Evolutionary conservation across 129 eudicot genomes (phyloP).

Genomic region (Sambucus nigra): DNA sequence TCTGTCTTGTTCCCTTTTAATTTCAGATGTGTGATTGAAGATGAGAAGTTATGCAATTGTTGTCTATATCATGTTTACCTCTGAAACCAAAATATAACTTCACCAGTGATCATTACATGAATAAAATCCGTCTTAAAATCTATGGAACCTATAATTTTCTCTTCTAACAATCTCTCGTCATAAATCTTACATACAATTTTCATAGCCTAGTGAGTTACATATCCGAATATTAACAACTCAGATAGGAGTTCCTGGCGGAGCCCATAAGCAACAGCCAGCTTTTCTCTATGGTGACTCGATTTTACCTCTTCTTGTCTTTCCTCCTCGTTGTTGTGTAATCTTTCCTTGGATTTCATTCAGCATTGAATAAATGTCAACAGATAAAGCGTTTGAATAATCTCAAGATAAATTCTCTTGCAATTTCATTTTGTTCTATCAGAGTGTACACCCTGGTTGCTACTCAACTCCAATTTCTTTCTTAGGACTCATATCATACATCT

Average conservation of each 20-base stretch:
- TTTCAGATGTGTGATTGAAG: neutral
- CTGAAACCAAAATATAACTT: neutral
- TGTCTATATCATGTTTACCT: neutral
- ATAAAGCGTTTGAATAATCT: slow-evolving; percentile 1
- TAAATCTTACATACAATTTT: neutral
- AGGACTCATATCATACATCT: slow-evolving; percentile 5
- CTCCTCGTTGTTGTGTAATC: neutral
- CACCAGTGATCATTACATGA: slow-evolving; percentile 9
- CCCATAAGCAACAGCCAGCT: slow-evolving; percentile 5
- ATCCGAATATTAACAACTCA: slow-evolving; percentile 5
- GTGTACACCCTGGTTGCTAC: slow-evolving; percentile 1
- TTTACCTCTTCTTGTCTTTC: neutral
- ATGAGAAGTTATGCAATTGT: neutral
- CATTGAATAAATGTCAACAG: slow-evolving; percentile 4
- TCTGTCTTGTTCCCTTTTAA: neutral
- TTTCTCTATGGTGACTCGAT: neutral
- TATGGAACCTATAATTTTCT: slow-evolving; percentile 4
- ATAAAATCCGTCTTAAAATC: slow-evolving; percentile 2
- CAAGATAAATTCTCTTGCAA: neutral
- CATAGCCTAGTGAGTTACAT: neutral
- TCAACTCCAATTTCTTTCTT: neutral
- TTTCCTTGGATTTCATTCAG: slow-evolving; percentile 3
- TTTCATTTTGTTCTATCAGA: neutral
- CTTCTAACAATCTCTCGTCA: neutral
- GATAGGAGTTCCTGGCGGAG: neutral